Conservation (phyloP, 2,329 filamentous ascomycete species). For the Colletotrichum sp. region DNA sequence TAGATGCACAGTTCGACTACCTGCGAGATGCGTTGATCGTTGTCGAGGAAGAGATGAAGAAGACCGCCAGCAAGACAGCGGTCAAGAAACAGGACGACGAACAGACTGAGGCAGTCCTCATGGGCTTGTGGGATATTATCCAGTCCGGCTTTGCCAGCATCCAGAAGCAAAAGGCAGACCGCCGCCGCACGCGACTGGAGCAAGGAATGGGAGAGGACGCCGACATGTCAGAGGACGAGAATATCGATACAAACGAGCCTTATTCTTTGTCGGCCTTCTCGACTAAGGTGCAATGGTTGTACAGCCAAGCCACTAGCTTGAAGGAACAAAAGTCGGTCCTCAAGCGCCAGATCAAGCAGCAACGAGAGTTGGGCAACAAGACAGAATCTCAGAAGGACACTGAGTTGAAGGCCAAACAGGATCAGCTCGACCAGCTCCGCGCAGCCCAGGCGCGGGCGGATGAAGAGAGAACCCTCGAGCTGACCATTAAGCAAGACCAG, state of each 20-base stretch:
- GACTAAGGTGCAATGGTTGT: slow-evolving; percentile 79
- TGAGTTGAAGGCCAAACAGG: slow-evolving; percentile 63
- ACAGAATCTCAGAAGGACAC: slow-evolving; percentile 76
- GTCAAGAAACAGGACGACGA: slow-evolving; percentile 46
- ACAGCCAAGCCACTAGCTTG: slow-evolving; percentile 76
- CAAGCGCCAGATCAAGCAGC: slow-evolving; percentile 92
- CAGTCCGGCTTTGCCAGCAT: slow-evolving; percentile 60
- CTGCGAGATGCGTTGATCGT: slow-evolving; percentile 65
- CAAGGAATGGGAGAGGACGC: slow-evolving; percentile 65
- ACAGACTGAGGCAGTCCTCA: slow-evolving; percentile 62
- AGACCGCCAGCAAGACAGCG: slow-evolving; percentile 32
- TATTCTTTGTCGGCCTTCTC: slow-evolving; percentile 82
- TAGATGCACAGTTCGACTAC: slow-evolving; percentile 73
- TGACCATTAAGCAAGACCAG: slow-evolving; percentile 60
- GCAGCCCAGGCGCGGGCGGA: slow-evolving; percentile 25
- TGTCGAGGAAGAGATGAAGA: slow-evolving; percentile 49
- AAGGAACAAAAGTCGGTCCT: slow-evolving; percentile 90
- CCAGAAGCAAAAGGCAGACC: slow-evolving; percentile 58
- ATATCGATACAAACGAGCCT: slow-evolving; percentile 59
- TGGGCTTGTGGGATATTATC: slow-evolving; percentile 63
- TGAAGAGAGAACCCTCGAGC: slow-evolving; percentile 64
- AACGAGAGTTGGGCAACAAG: slow-evolving; percentile 89
- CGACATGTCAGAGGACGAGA: slow-evolving; percentile 67
- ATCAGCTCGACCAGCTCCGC: slow-evolving; percentile 53
- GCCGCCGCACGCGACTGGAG: slow-evolving; percentile 56